Base-by-base conservation (phyloP, 2,329 filamentous ascomycete species). In the Penicillium decumbens region DNA sequence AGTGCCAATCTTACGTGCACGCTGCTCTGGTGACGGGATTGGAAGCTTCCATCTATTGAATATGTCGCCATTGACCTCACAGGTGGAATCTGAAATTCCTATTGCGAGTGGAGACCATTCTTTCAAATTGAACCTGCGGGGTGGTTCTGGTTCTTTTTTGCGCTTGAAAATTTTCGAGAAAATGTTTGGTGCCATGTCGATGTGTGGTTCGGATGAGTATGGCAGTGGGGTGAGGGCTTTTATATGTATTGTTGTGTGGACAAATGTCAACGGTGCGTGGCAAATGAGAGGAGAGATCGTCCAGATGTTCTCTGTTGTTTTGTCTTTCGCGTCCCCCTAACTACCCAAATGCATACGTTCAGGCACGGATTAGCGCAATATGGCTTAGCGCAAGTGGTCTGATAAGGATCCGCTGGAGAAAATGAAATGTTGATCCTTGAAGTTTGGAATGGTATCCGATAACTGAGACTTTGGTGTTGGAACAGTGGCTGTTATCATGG, bases 31-130 rank as follows among this genome's bases (percentile, higher is more conserved):
- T 20, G 41, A 27, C n/a, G 41, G 47, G n/a, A 45, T 44, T 15
- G 47, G 47, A 18, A 49, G 41, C 37, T 49, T 49, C 41, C 47
- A 49, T 37, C 28, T n/a, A 41, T 49, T 49, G 37, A 45, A 45
- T 35, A 41, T 28, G 29, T 49, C 41, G 33, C 47, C 47, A 28
- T 49, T 41, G 35, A 49, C 24, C 47, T 49, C 41, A 23, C 41
- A 45, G 42, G 47, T 49, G n/a, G 47, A 44, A 41, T 45, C 47
- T 18, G 47, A 35, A 27, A 49, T 49, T 45, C 47, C 47, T 25
- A 49, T 49, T 28, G 45, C 38, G 15, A 27, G 6, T 25, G 45
- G 39, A 20, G 39, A 47, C 13, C 30, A 42, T 42, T 37, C 39
- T 18, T 35, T 42, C n/a, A 33, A 7, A 3, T 29, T 32, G 8